phyloP scores from a whole-genome alignment of 179 eudicot genomes.

The Silene noctiflora region DNA sequence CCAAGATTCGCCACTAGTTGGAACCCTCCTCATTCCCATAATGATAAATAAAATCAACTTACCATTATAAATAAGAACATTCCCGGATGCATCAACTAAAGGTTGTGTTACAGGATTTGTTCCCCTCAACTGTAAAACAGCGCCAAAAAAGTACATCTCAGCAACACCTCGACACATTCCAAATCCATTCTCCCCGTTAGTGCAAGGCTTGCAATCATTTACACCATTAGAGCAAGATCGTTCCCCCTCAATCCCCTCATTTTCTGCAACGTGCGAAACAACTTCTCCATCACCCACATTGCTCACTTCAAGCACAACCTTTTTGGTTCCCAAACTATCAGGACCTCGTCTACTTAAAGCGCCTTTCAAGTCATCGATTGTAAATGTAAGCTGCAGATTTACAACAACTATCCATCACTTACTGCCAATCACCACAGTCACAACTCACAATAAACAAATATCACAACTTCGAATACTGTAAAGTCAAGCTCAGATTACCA shows the following conservation, averaged over 20 bases:
- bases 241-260: conserved; percentile 24
- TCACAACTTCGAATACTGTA: background rate
- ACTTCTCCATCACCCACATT: conserved; percentile 20
- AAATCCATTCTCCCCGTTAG: conserved; percentile 29
- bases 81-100: conserved; percentile 58
- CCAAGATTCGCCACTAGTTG: too few relatives aligned
- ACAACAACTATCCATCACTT: conserved; percentile 15
- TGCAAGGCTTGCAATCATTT: conserved; percentile 14
- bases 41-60: conserved; percentile 11
- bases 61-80: conserved; percentile 89
- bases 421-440: background rate
- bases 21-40: background rate
- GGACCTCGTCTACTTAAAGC: conserved; percentile 83
- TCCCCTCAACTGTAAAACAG: conserved; percentile 87
- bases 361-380: conserved; percentile 54
- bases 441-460: background rate
- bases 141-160: conserved; percentile 62
- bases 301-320: conserved; percentile 36
- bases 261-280: conserved; percentile 24
- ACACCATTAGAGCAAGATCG: conserved; percentile 5
- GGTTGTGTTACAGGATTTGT: conserved; percentile 64
- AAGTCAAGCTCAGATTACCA: background rate
- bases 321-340: conserved; percentile 65
- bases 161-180: conserved; percentile 26
- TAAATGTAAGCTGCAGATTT: conserved; percentile 28